Base-by-base conservation (phyloP, 768 basidiomycete genomes). In the Leccinum boreale region DNA sequence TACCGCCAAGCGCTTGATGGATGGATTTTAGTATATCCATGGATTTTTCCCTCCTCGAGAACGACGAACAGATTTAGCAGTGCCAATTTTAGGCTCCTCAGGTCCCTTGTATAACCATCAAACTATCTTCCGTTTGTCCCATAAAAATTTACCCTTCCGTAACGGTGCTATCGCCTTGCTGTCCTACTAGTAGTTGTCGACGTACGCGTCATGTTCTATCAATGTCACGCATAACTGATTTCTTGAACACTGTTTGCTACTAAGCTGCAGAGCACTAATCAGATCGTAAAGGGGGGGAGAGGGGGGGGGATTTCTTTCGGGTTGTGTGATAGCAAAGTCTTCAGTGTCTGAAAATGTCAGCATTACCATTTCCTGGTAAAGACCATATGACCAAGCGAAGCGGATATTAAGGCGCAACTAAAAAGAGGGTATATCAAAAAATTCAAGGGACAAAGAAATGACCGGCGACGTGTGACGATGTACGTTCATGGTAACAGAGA, bases 391-490 rank as follows among this genome's bases (percentile, higher is more conserved):
- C 60, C 71, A 65, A 65, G 62, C 61, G 64, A 73, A 71, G 58
- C 62, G 71, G 66, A 73, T 72, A 73, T 73, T 74, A 73, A 67
- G 62, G 66, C 68, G 73, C 61, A 45, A 59, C 67, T 73, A 73
- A 59, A 64, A 65, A 62, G 59, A 39, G 62, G 73, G 73, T 73
- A 73, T 75, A 73, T 64, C 69, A 70, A 63, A 70, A 63, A 64
- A 68, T 63, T 74, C 71, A 68, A 75, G 70, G 69, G 44, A 19
- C 44, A 66, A 69, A 71, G 68, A 69, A 74, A 73, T 57, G 73
- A 73, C 67, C 60, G 74, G 69, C 62, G 66, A 67, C 63, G 59
- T 62, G 65, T 60, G 63, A 65, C 47, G 59, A 58, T 64, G 61
- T 71, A 59, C 59, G 66, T 65, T 67, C 58, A 61, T 62, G 65